Conservation (phyloP, 768 basidiomycete species). For the Suillus subaureus region DNA sequence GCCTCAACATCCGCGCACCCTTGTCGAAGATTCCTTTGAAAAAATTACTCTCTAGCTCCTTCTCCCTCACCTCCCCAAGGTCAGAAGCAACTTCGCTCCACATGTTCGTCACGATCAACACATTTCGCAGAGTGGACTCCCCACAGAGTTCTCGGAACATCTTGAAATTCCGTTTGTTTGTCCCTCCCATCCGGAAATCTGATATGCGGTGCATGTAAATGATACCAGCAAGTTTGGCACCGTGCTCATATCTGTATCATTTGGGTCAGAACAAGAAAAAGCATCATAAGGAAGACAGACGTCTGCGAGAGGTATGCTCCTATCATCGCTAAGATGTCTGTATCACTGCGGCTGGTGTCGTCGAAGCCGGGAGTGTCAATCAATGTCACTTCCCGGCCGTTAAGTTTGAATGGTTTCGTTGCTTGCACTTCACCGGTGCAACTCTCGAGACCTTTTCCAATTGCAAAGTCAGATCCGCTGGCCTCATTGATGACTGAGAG, state of each 20-base stretch:
- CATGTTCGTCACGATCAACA: conserved; percentile 49
- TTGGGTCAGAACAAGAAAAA: background rate
- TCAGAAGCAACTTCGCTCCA: conserved; percentile 38
- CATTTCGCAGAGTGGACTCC: conserved; percentile 40
- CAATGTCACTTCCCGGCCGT: conserved; percentile 44
- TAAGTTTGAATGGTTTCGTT: conserved; percentile 44
- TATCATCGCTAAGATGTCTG: conserved; percentile 45
- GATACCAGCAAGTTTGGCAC: conserved; percentile 38
- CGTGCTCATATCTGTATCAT: conserved; percentile 8
- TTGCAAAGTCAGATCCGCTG: conserved; percentile 43
- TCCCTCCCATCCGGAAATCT: conserved; percentile 44
- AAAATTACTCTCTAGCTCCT: conserved; percentile 40
- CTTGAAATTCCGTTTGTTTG: conserved; percentile 41
- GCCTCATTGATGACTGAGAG: conserved; percentile 48
- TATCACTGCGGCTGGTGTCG: conserved; percentile 49
- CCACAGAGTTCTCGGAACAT: conserved; percentile 50
- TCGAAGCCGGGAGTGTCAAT: conserved; percentile 68
- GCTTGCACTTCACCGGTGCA: conserved; percentile 44
- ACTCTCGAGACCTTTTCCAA: conserved; percentile 43
- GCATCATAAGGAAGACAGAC: conserved; percentile 1
- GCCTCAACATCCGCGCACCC: conserved; percentile 40
- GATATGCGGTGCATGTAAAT: conserved; percentile 48
- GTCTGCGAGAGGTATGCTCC: conserved; percentile 28
- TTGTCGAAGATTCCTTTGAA: conserved; percentile 45
- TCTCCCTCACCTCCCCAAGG: conserved; percentile 37